Evolutionary conservation across 768 basidiomycete genomes (phyloP).

Genomic region (Mycena polygramma): DNA sequence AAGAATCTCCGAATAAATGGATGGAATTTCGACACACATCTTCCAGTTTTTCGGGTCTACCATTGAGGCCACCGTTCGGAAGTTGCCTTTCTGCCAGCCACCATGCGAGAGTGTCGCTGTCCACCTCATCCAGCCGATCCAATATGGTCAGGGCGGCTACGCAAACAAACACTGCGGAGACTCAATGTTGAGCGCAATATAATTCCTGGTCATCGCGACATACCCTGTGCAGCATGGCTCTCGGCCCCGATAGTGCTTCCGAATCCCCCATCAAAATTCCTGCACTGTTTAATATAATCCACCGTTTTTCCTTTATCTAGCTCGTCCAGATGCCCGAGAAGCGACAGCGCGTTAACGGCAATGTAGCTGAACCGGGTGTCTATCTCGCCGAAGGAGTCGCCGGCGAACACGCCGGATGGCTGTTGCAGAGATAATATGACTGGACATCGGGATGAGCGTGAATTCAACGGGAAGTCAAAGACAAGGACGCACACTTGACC

Average conservation of each 20-base stretch:
- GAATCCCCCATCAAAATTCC: conserved; percentile 97
- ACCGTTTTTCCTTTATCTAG: conserved; percentile 79
- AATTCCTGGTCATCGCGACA: conserved; percentile 19
- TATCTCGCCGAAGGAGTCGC: conserved; percentile 91
- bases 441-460: conserved; percentile 46
- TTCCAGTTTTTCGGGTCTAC: conserved; percentile 97
- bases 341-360: conserved; percentile 84
- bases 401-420: conserved; percentile 89
- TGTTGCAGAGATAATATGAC: conserved; percentile 90
- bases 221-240: conserved; percentile 93
- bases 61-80: conserved; percentile 94
- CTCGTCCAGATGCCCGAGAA: conserved; percentile 80
- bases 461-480: not conserved
- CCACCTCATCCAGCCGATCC: conserved; percentile 83
- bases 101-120: conserved; percentile 85
- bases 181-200: not conserved
- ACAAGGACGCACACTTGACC: conserved; percentile 67
- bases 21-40: conserved; percentile 70
- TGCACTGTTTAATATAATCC: conserved; percentile 79
- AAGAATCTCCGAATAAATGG: not conserved
- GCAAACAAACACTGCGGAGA: conserved; percentile 84
- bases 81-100: conserved; percentile 96
- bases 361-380: conserved; percentile 94
- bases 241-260: conserved; percentile 89
- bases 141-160: conserved; percentile 90